Base-by-base conservation (phyloP, 768 basidiomycete species). In the Boletus vermiculosoides region DNA sequence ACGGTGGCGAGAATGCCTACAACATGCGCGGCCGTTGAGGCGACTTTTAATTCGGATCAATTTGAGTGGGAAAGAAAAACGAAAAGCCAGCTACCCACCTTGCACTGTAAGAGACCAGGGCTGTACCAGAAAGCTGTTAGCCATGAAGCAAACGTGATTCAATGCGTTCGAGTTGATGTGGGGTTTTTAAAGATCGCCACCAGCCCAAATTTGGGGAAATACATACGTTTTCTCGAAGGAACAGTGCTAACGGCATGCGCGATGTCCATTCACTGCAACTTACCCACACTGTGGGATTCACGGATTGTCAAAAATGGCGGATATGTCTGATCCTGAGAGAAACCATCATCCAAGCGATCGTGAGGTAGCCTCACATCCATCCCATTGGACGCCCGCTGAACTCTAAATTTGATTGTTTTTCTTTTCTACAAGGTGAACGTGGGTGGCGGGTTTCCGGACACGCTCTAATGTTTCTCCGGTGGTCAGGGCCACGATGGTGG, bases 1-100 rank as follows among this genome's bases (percentile, higher is more conserved):
- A 41, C 28, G 7, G 68, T 70, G 15, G 45, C n/a, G 16, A 59
- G 31, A 15, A 71, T 70, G 23, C 59, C 65, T 4, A 66, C 15
- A 15, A 13, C 33, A 45, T 70, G 63, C 7, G 25, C 46, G 40
- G 54, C 7, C 11, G 66, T 66, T 23, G 65, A 48, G 22, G 65
- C 52, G 36, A 58, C 65, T 66, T 60, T 37, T 0, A 10, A 37
- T 46, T 42, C 28, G 18, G 11, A 39, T 55, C 23, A 47, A n/a
- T 22, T 34, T 22, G 30, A 45, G 42, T 13, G 22, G 1, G 4
- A 49, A 40, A 48, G 22, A 15, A 25, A 23, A 30, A 15, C 10
- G n/a, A 33, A 46, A 7, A 25, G 22, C 3, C 0, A 22, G 33
- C 11, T 22, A 54, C 66, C 7, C 46, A 68, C 66, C 23, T 56